phyloP scores from a whole-genome alignment of 345 rosid genomes.

The Eucalyptus dawsonii region DNA sequence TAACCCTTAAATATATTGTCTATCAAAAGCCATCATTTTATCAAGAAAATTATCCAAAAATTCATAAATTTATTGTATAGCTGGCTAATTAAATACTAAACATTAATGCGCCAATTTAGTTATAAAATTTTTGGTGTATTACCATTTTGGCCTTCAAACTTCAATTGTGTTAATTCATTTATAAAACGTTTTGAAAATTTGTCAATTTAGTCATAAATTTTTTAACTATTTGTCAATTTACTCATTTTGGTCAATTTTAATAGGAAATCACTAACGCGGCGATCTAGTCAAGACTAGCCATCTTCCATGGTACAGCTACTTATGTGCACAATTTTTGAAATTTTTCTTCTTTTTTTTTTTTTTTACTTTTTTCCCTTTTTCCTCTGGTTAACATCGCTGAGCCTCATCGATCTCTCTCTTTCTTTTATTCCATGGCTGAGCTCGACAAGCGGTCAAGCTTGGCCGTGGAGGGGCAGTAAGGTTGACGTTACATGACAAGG shows the following conservation, averaged over 20 bases:
- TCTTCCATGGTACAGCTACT: accelerated
- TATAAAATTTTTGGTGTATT: no score
- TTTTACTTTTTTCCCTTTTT: background rate
- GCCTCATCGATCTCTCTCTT: background rate
- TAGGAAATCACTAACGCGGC: accelerated
- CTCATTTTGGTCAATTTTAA: background rate
- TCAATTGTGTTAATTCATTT: no score
- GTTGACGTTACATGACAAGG: background rate
- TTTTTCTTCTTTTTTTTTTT: background rate
- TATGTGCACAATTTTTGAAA: background rate
- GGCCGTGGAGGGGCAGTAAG: background rate
- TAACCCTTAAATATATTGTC: no score
- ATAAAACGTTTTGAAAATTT: no score
- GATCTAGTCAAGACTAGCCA: background rate
- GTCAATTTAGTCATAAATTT: accelerated
- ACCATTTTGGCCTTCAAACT: no score
- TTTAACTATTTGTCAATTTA: background rate
- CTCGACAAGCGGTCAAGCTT: background rate
- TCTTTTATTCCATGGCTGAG: background rate
- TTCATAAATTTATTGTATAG: no score
- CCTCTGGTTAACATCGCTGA: background rate
- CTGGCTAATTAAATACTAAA: no score
- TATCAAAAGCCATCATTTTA: no score
- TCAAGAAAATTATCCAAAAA: no score
- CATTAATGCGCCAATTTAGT: no score